Base-by-base conservation (phyloP, 176 grass and related monocot species). In the Phyllostachys edulis region DNA sequence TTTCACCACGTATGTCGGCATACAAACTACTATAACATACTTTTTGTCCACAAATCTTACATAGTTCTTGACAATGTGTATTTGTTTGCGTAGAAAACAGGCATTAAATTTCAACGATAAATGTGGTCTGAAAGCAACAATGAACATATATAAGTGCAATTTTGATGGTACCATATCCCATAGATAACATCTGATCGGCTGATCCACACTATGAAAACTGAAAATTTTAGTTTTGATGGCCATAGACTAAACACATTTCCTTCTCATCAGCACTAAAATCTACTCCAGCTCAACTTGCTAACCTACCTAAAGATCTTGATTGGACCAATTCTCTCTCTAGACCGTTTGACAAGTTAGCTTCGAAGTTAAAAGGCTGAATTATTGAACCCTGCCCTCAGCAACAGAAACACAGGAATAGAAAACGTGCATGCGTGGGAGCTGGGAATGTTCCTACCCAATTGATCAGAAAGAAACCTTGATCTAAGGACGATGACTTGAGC, bases 401-500 rank as follows among this genome's bases (percentile, higher is more conserved):
- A n/a, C 39, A 38, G 41, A 29, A 40, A 26, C 21, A 11, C 62
- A 7, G 4, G 9, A 27, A 65, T 57, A n/a, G 24, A 60, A 63
- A 76, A 63, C 60, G 13, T 77, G 63, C 54, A 50, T 29, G 32
- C n/a, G 63, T 39, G 38, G 69, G 44, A 26, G 18, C 26, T 18
- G 60, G 56, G 44, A 63, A 73, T 44, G 67, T 66, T 74, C 78
- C 17, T 45, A 66, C 50, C 41, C 69, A 75, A 71, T 51, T 51
- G 75, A 46, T 81, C 26, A 67, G 54, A 62, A 77, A 54, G 41
- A 63, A 71, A 34, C 64, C 52, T 63, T 54, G 79, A 21, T 69
- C 10, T 21, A 29, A 51, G 45, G 47, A 60, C 60, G 52, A 86
- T 73, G 57, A 44, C 76, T 56, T 36, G 49, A n/a, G 39, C 69